Evolutionary conservation across 2,329 filamentous ascomycete genomes (phyloP), one percentile per base, ranked within the genome.

Genomic region (Huntiella decipiens): DNA sequence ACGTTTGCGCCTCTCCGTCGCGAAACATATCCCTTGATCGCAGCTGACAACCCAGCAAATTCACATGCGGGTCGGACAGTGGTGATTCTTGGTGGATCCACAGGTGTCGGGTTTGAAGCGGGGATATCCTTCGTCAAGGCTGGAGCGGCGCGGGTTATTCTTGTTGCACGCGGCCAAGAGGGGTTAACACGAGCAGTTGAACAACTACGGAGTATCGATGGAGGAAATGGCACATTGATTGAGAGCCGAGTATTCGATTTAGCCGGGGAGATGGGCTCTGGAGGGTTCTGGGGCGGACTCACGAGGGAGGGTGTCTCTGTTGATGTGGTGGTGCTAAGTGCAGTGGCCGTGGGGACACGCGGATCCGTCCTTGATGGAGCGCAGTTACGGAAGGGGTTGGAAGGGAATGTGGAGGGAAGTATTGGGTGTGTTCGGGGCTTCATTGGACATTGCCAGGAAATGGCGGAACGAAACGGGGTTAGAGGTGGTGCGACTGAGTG

Each of bases 31-130:
- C 52, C 58, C 0, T 51, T 56, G 46, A 64, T 68, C 50, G 58
- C 54, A 0, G 57, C 64, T 2, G 38, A 51, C 0, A 57, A 59
- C 0, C 58, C 61, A 0, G 59, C 62, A 49, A 53, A 67, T 5
- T 61, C 57, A 4, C 63, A 68, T 40, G 53, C 56, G 1, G 64
- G 64, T n/a, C 55, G 57, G 13, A 75, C 68, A 0, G 71, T 80
- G 4, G 63, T 84, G 6, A 73, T 85, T 55, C 79, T 74, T 1
- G 79, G 79, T 36, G 76, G 70, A n/a, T 71, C 72, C 0, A 68
- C 66, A 0, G 77, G 79, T 22, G 74, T 84, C 40, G 79, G 79
- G 1, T 71, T 74, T 47, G 71, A 74, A 1, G 70, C 79, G 11
- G 77, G 77, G 2, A 65, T 67, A 41, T 63, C 75, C 40, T 83